phyloP scores from a whole-genome alignment of 2,329 filamentous ascomycete species.

The Fusarium nematophilum region DNA sequence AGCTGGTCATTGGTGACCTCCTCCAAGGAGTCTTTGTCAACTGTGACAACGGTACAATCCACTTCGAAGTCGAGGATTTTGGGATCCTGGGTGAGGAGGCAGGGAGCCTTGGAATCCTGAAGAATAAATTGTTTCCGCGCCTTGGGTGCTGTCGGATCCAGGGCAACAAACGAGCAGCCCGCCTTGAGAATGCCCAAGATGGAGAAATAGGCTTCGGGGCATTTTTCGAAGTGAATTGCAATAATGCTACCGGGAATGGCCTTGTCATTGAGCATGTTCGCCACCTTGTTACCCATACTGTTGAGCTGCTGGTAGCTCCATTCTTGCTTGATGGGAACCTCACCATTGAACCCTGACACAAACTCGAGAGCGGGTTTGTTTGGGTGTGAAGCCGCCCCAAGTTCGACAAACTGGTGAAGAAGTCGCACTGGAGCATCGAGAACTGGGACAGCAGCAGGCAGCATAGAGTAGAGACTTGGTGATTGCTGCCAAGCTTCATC shows the following conservation, averaged over 20 bases:
- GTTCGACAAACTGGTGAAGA: constrained; percentile 83
- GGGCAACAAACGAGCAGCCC: constrained; percentile 82
- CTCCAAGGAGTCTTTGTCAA: constrained; percentile 48
- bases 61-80: constrained; percentile 49
- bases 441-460: constrained; percentile 67
- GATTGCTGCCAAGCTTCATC: constrained; percentile 49
- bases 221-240: constrained; percentile 86
- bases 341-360: constrained; percentile 65
- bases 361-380: constrained; percentile 80
- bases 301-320: constrained; percentile 86
- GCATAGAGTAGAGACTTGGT: constrained; percentile 69
- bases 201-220: constrained; percentile 83
- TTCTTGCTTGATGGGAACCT: constrained; percentile 56
- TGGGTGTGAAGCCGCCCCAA: constrained; percentile 66
- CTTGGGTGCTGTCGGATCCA: constrained; percentile 79
- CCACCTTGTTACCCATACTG: constrained; percentile 76
- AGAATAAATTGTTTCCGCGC: constrained; percentile 83
- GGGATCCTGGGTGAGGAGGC: constrained; percentile 67
- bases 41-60: constrained; percentile 47
- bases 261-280: constrained; percentile 67
- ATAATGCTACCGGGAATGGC: constrained; percentile 71
- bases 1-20: constrained; percentile 4
- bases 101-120: constrained; percentile 74
- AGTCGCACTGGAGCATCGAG: constrained; percentile 70
- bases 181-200: constrained; percentile 86